Conservation (phyloP, 2,329 filamentous ascomycete species). For the Thelonectria discophora region DNA sequence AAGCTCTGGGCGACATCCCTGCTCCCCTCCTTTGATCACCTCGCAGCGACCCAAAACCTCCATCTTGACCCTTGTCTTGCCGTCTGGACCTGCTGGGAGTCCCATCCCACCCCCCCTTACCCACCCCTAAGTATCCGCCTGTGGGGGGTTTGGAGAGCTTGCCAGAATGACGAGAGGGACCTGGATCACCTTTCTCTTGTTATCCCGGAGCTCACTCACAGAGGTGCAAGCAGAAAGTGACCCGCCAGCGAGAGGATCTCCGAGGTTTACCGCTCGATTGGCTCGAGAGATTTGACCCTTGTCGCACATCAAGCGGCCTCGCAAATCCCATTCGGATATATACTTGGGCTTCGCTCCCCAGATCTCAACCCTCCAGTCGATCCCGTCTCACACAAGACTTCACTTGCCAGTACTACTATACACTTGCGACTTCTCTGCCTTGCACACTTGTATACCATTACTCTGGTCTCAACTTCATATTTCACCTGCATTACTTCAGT, state of each 20-base stretch:
- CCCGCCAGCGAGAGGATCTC: slow-evolving; percentile 43
- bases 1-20: slow-evolving; percentile 37
- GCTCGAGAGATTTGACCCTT: slow-evolving; percentile 44
- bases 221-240: slow-evolving; percentile 35
- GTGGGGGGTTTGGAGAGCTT: slow-evolving; percentile 37
- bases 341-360: slow-evolving; percentile 40
- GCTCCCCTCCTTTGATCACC: slow-evolving; percentile 42
- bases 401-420: slow-evolving; percentile 29
- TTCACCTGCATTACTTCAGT: slow-evolving; percentile 18
- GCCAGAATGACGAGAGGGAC: slow-evolving; percentile 43
- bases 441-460: slow-evolving; percentile 34
- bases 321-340: slow-evolving; percentile 39
- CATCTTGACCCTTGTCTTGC: slow-evolving; percentile 35
- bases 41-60: slow-evolving; percentile 34
- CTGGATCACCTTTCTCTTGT: slow-evolving; percentile 39
- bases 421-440: slow-evolving; percentile 28
- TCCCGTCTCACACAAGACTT: slow-evolving; percentile 39
- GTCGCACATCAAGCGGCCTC: slow-evolving; percentile 40
- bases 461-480: slow-evolving; percentile 18
- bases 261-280: slow-evolving; percentile 46
- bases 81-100: slow-evolving; percentile 31
- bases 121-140: slow-evolving; percentile 26
- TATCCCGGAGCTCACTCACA: slow-evolving; percentile 38
- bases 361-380: slow-evolving; percentile 36
- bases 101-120: slow-evolving; percentile 29